These are phyloP conservation scores for Penicillium waksmanii DNA, from an alignment of 495 filamentous ascomycete genomes.

Conservation along the genomic window DNA sequence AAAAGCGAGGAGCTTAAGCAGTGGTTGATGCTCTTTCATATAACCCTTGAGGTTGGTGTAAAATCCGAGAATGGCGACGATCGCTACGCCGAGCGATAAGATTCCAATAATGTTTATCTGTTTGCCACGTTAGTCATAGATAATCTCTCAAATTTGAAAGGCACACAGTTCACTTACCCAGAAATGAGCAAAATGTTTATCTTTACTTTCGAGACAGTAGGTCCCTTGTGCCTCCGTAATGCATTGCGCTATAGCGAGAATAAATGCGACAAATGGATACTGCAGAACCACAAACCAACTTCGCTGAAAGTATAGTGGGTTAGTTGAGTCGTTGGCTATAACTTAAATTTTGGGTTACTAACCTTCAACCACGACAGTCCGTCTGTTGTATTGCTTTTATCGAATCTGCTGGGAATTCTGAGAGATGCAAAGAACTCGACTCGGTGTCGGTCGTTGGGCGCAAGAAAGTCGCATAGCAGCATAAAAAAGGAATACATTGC, in stretches of 20 bases:
- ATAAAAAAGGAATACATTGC: slow-evolving; percentile 37
- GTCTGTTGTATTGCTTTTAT: slow-evolving; percentile 16
- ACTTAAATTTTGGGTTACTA: background rate
- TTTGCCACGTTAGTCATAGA: slow-evolving; percentile 1
- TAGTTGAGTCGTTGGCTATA: background rate
- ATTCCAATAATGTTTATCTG: slow-evolving; percentile 29
- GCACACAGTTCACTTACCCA: slow-evolving; percentile 29
- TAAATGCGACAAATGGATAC: slow-evolving; percentile 33
- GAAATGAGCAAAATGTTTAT: slow-evolving; percentile 37
- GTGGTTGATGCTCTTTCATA: slow-evolving; percentile 25
- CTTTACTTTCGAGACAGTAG: slow-evolving; percentile 34
- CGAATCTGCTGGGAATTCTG: slow-evolving; percentile 15
- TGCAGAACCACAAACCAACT: slow-evolving; percentile 34
- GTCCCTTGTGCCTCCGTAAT: slow-evolving; percentile 33
- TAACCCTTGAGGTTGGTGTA: slow-evolving; percentile 28
- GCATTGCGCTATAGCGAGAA: slow-evolving; percentile 30
- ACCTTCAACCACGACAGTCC: slow-evolving; percentile 29
- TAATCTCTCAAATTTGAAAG: background rate
- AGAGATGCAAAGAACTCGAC: slow-evolving; percentile 30
- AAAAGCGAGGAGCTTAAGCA: slow-evolving; percentile 38
- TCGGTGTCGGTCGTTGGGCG: slow-evolving; percentile 22
- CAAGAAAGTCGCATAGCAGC: slow-evolving; percentile 36
- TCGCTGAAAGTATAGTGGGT: slow-evolving; percentile 13
- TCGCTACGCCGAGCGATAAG: slow-evolving; percentile 31
- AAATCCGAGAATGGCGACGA: slow-evolving; percentile 29